Evolutionary conservation across 345 rosid genomes (phyloP), one percentile per base, ranked within the genome.

Genomic region (Euphorbia lathyris): DNA sequence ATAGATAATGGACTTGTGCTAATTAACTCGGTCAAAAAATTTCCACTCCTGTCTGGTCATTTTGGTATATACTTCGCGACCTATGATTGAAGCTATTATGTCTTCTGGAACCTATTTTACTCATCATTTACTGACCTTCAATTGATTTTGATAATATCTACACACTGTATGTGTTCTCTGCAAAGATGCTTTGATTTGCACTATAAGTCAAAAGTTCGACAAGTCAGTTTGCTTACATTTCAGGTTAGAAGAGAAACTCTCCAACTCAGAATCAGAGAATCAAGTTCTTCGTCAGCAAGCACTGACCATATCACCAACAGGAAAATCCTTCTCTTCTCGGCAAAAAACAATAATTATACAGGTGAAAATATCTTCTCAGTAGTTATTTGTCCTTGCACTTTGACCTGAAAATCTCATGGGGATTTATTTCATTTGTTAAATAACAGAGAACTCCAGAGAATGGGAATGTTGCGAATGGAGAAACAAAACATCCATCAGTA

Each of bases 251-350:
- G 98, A 96, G 77, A 96, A 89, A 74, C 96, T 96, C 77, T 85
- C 97, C 74, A 96, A 96, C 79, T 88, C 90, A 48, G 99, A 96
- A 79, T 90, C 99, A 2, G 99, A 96, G 79, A 96, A 81, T 84
- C 99, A 96, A 87, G 98, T 96, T 47, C 94, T 96, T 51, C 93
- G 99, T 58, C 97, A 96, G 80, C 99, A 96, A 79, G 93, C 99
- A 68, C 81, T 96, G 75, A 81, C 94, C 68, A 84, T 96, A 71
- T 92, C 99, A 17, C 98, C 99, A 45, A 96, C 98, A 55, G 93
- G 94, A 63, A 92, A 89, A 83, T 59, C 89, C 71, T 73, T 90
- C 80, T 68, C 97, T 66, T 77, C 82, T 1, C 86, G 91, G 70
- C 87, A 88, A 68, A 90, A 82, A 78, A 84, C 94, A 66, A 76